Conservation (phyloP, 768 basidiomycete genomes). For the Roridomyces roridus region DNA sequence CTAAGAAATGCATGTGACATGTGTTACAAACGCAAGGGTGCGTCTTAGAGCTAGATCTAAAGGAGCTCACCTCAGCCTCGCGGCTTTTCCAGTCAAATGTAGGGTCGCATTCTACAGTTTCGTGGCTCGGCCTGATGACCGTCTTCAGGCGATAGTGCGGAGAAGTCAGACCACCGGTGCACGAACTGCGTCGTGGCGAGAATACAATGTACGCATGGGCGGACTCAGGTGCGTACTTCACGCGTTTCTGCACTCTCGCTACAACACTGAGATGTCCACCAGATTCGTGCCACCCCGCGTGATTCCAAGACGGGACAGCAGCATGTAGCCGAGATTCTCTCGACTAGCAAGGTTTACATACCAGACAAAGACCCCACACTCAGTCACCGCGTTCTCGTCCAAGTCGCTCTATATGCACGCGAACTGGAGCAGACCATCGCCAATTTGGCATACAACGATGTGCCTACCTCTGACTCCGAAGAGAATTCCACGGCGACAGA, state of each 20-base stretch:
- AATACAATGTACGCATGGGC: slow-evolving; percentile 61
- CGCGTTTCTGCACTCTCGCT: background rate
- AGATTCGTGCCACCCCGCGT: no score
- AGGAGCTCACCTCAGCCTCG: no score
- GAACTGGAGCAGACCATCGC: slow-evolving; percentile 9
- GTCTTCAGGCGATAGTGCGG: slow-evolving; percentile 59
- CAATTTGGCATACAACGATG: background rate
- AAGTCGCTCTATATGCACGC: slow-evolving; percentile 20
- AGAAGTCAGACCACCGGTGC: slow-evolving; percentile 58
- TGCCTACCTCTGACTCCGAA: background rate
- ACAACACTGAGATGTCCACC: background rate
- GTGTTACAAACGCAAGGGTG: slow-evolving; percentile 8
- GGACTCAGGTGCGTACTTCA: slow-evolving; percentile 57
- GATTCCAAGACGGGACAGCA: slow-evolving; percentile 10
- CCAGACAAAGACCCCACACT: slow-evolving; percentile 1
- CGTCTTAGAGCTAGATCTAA: background rate
- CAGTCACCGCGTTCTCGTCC: slow-evolving; percentile 1
- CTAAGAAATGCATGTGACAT: background rate
- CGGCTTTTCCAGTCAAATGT: slow-evolving; percentile 14
- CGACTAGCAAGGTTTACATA: slow-evolving; percentile 8
- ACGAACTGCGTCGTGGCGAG: slow-evolving; percentile 58
- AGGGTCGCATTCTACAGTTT: no score
- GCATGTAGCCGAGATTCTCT: slow-evolving; percentile 10
- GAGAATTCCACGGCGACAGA: background rate
- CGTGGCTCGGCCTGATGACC: background rate